These are phyloP conservation scores for Osmanthus fragrans DNA, from an alignment of 257 asterid genomes.

Conservation along the genomic window DNA sequence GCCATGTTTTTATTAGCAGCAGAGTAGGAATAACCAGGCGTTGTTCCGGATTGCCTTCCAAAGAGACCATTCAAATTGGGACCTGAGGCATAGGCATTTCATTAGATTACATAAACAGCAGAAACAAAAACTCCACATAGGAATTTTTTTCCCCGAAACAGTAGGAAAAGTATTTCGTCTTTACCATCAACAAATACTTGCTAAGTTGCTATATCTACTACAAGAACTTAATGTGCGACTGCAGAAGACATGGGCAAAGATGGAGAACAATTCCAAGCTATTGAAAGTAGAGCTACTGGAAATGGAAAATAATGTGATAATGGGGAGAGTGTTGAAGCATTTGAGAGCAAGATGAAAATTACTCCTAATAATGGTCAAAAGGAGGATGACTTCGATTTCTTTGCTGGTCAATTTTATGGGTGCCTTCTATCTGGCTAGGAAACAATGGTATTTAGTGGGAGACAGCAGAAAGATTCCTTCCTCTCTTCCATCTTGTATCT, in stretches of 20 bases:
- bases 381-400: not conserved
- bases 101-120: slow-evolving; percentile 3
- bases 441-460: not conserved
- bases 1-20: slow-evolving; percentile 85
- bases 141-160: too few species aligned
- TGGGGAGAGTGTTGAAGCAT: not conserved
- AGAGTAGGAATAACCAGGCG: slow-evolving; percentile 83
- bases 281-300: not conserved
- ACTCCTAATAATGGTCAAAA: not conserved
- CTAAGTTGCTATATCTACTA: not conserved
- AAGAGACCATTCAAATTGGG: slow-evolving; percentile 85
- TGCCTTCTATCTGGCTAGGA: not conserved
- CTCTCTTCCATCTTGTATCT: not conserved
- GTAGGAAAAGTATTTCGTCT: not conserved
- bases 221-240: not conserved
- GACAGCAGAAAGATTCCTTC: not conserved
- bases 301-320: not conserved
- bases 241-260: not conserved
- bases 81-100: slow-evolving; percentile 35
- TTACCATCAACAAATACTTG: not conserved
- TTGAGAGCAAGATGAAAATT: not conserved
- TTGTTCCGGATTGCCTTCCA: slow-evolving; percentile 84
- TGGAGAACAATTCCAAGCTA: not conserved
- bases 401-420: not conserved
- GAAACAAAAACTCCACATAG: not conserved